A percentile compares a stretch with the other conserved stretches of the same genome.
Evolutionary conservation across 2,329 filamentous ascomycete species (phyloP).

Genomic region (Epichloe sp.): DNA sequence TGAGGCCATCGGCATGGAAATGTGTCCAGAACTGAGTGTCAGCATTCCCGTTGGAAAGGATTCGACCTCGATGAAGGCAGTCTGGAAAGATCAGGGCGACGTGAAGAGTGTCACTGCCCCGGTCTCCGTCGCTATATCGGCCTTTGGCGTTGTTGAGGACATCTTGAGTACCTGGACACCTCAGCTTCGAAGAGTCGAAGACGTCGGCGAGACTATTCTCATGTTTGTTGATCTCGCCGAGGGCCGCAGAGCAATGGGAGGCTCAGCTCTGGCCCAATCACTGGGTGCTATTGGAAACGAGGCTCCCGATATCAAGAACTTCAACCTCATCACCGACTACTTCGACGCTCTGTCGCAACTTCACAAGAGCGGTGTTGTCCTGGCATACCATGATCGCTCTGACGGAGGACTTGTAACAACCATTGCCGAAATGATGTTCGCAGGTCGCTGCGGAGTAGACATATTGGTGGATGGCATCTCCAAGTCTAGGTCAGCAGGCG

Average conservation of each 20-base stretch:
- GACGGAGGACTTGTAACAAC: conserved; percentile 89
- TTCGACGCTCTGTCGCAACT: conserved; percentile 69
- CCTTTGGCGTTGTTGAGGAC: conserved; percentile 74
- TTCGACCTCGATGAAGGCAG: conserved; percentile 97
- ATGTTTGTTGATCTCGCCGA: conserved; percentile 84
- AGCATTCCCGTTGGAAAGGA: conserved; percentile 96
- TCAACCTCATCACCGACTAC: conserved; percentile 72
- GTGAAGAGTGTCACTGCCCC: conserved; percentile 83
- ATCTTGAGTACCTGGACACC: conserved; percentile 89
- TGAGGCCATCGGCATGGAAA: conserved; percentile 79
- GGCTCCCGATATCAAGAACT: conserved; percentile 73
- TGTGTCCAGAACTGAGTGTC: conserved; percentile 82
- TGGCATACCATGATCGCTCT: conserved; percentile 90
- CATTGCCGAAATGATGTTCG: conserved; percentile 95
- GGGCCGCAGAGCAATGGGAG: conserved; percentile 71
- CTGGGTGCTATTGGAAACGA: conserved; percentile 77
- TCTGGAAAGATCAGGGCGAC: conserved; percentile 65
- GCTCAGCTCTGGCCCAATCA: conserved; percentile 81
- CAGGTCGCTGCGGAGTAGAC: conserved; percentile 78
- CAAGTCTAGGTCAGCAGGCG: conserved; percentile 46
- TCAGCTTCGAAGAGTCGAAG: conserved; percentile 66
- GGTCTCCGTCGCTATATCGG: conserved; percentile 80
- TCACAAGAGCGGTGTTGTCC: conserved; percentile 49
- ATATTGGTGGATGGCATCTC: conserved; percentile 66
- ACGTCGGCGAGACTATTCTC: conserved; percentile 78